Evolutionary conservation across 2,329 filamentous ascomycete genomes (phyloP).

Genomic region (Talaromyces sp.): DNA sequence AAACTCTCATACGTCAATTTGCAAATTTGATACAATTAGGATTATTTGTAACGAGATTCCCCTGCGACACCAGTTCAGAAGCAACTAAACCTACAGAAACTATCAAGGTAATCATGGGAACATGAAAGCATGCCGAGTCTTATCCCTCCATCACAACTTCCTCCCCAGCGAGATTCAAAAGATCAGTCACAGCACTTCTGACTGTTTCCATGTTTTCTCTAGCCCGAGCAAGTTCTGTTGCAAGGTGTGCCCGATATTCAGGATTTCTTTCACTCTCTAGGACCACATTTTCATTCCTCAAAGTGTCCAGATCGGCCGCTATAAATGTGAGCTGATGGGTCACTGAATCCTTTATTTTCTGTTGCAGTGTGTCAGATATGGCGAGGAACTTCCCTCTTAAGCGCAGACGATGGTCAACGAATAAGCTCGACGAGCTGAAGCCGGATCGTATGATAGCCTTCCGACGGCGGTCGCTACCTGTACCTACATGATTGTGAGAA

Average conservation of each 20-base stretch:
- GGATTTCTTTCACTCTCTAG: conserved; percentile 8
- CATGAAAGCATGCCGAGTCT: conserved; percentile 2
- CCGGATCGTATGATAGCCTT: conserved; percentile 4
- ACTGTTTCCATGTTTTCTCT: conserved; percentile 1
- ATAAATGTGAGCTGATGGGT: background rate
- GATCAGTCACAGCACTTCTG: background rate
- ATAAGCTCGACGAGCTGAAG: background rate
- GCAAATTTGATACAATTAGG: no score
- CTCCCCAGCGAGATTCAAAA: background rate
- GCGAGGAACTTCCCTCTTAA: conserved; percentile 1
- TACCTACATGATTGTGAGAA: conserved; percentile 8
- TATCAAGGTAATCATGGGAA: background rate
- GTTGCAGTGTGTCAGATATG: conserved; percentile 9
- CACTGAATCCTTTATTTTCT: conserved; percentile 4
- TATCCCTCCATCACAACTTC: conserved; percentile 1
- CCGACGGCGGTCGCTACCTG: background rate
- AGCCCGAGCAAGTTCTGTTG: background rate
- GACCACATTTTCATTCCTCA: conserved; percentile 11
- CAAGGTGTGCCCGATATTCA: conserved; percentile 1
- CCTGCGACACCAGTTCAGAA: background rate
- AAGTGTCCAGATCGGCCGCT: background rate
- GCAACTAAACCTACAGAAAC: background rate
- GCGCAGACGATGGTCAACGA: background rate
- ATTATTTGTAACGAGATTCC: no score
- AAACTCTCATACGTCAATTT: no score